These are phyloP conservation scores for Dacryopinax primogenitus DNA, from an alignment of 768 basidiomycete genomes.

Conservation along the genomic window DNA sequence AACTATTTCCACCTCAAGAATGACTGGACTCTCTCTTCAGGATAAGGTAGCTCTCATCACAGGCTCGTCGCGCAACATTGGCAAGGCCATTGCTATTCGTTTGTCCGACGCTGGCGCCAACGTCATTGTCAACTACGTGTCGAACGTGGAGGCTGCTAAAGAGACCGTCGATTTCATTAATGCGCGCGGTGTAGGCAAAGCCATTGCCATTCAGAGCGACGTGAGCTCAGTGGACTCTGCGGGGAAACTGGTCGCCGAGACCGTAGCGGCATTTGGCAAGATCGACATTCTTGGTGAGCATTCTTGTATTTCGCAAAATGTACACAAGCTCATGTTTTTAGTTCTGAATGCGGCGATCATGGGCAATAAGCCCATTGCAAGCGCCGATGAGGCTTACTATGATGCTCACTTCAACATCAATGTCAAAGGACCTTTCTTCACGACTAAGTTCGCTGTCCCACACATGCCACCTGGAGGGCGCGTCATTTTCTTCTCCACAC, in stretches of 20 bases:
- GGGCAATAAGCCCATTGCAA: conserved; percentile 17
- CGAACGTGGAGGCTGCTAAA: conserved; percentile 10
- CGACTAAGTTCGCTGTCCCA: neutral
- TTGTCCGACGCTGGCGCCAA: conserved; percentile 15
- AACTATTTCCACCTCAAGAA: too few relatives aligned
- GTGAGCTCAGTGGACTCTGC: conserved; percentile 14
- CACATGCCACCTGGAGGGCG: neutral
- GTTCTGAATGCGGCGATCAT: conserved; percentile 19
- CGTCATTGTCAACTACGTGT: conserved; percentile 10
- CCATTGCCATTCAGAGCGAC: conserved; percentile 14
- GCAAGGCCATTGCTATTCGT: conserved; percentile 16
- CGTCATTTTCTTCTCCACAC: conserved; percentile 11
- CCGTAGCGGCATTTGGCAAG: conserved; percentile 10
- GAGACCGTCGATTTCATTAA: conserved; percentile 17
- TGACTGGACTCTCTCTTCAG: neutral
- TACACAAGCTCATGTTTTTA: neutral
- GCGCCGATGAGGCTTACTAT: conserved; percentile 15
- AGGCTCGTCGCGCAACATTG: conserved; percentile 17
- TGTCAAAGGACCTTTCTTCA: conserved; percentile 17
- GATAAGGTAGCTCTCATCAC: conserved; percentile 17
- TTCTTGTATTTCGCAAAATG: too few relatives aligned
- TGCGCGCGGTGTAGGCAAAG: conserved; percentile 7
- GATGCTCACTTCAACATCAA: conserved; percentile 18
- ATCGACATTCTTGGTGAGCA: conserved; percentile 15
- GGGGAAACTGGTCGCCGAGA: conserved; percentile 12